These are phyloP conservation scores for Phaeosphaeria sp. DNA, from an alignment of 2,329 filamentous ascomycete genomes.

Conservation along the genomic window DNA sequence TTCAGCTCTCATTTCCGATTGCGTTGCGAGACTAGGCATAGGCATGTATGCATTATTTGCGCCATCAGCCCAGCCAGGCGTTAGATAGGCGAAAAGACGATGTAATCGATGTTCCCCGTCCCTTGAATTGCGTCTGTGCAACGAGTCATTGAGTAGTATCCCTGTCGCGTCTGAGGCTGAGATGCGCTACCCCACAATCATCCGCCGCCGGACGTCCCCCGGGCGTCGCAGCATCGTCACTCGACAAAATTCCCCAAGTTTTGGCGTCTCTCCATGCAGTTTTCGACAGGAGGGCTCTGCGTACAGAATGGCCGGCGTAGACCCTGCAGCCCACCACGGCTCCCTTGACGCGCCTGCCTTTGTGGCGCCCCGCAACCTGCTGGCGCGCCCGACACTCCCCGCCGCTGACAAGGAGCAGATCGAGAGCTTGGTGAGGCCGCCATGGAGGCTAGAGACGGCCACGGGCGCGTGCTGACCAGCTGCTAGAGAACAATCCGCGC, in stretches of 20 bases:
- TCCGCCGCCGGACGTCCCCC: background rate
- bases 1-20: constrained; percentile 6
- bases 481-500: constrained; percentile 81
- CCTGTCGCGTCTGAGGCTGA: background rate
- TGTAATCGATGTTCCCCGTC: background rate
- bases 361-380: constrained; percentile 28
- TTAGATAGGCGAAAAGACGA: background rate
- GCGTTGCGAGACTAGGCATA: background rate
- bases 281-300: constrained; percentile 39
- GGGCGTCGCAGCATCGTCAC: constrained; percentile 8
- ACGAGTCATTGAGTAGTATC: background rate
- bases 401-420: constrained; percentile 77
- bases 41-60: constrained; percentile 1
- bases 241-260: constrained; percentile 16
- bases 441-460: background rate
- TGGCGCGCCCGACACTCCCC: constrained; percentile 54
- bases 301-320: constrained; percentile 48
- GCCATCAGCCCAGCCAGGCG: background rate
- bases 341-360: constrained; percentile 29
- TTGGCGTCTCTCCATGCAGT: constrained; percentile 33
- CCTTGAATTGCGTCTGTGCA: background rate
- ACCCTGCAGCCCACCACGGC: constrained; percentile 27
- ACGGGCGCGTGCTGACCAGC: constrained; percentile 17
- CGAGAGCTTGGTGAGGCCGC: constrained; percentile 72
- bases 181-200: background rate